A percentile compares a stretch with the other conserved stretches of the same genome.
Evolutionary conservation across 2,329 filamentous ascomycete species (phyloP).

Genomic region (Trichoderma sp.): DNA sequence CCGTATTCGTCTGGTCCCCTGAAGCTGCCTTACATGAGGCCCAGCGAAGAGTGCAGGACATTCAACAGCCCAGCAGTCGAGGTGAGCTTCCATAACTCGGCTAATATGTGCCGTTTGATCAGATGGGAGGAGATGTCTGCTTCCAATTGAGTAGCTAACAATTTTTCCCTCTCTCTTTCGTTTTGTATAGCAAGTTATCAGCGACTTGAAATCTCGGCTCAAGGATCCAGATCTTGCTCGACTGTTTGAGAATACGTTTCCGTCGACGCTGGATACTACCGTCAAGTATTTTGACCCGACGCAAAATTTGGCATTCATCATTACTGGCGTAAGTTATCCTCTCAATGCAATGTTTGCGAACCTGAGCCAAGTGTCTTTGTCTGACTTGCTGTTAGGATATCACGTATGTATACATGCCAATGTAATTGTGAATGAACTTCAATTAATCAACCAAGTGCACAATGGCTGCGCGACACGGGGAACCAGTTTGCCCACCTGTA

Average conservation of each 20-base stretch:
- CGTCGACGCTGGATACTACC: constrained; percentile 79
- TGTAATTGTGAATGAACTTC: background rate
- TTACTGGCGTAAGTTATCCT: constrained; percentile 68
- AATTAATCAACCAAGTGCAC: constrained; percentile 22
- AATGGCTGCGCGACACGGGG: constrained; percentile 79
- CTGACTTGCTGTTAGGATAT: constrained; percentile 24
- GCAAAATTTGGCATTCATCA: constrained; percentile 69
- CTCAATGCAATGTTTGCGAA: constrained; percentile 53
- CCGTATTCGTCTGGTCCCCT: constrained; percentile 25
- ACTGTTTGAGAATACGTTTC: constrained; percentile 79
- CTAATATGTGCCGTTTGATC: background rate
- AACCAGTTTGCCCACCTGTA: constrained; percentile 71
- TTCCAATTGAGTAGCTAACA: background rate
- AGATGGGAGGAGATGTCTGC: background rate
- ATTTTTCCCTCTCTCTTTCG: background rate
- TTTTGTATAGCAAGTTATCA: constrained; percentile 27
- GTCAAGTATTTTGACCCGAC: constrained; percentile 70
- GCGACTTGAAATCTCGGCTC: constrained; percentile 39
- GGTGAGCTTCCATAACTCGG: constrained; percentile 16
- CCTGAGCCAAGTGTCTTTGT: constrained; percentile 32
- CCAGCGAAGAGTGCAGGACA: constrained; percentile 28
- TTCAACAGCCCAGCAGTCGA: constrained; percentile 30
- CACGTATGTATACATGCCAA: constrained; percentile 21
- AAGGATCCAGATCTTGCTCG: constrained; percentile 64
- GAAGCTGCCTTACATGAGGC: constrained; percentile 28